Evolutionary conservation across 208 protist species (phyloP), one percentile per base, ranked within the genome.

Genomic region (Crithidia expoeki): DNA sequence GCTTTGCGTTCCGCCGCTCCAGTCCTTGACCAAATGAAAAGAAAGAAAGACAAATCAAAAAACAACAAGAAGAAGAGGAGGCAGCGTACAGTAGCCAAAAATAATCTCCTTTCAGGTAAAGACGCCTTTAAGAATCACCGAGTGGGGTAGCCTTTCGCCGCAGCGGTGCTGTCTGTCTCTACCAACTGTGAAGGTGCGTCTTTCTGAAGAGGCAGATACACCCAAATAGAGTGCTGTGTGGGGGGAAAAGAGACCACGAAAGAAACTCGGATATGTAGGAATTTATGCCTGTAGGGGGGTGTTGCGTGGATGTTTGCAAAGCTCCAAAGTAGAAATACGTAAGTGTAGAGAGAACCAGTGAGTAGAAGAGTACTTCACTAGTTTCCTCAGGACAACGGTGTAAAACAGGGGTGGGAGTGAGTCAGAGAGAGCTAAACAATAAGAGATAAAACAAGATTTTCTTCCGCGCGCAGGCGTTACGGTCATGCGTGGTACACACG

Each of bases 241-340:
- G 9, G 4, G 11, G 34, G 9, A 7, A 4, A 34, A 46, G 7
- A 30, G 25, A 33, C 30, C 17, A 21, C 3, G 25, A 21, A 30
- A 21, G 4, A 50, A 17, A 21, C 57, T 50, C 57, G 57, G 57
- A 62, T 62, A 62, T 62, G 57, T 62, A 62, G 57, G 57, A 46
- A 21, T 23, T 38, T 10, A 19, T 30, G 33, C 33, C 4, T 38
- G 28, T 57, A 38, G 17, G 25, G n/a, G 23, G 11, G 38, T 50
- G 57, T 17, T 10, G n/a, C 12, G 57, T 34, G 4, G 25, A 14
- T 50, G 34, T 40, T 47, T 50, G 34, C 30, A n/a, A 28, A 46
- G 55, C 33, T 60, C 55, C n/a, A 46, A 60, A 46, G 46, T 0
- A 60, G 33, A 40, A 30, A 46, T 7, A n/a, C 25, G 6, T 4